phyloP scores from a whole-genome alignment of 2,329 filamentous ascomycete genomes.

The Arthroderma sp. region DNA sequence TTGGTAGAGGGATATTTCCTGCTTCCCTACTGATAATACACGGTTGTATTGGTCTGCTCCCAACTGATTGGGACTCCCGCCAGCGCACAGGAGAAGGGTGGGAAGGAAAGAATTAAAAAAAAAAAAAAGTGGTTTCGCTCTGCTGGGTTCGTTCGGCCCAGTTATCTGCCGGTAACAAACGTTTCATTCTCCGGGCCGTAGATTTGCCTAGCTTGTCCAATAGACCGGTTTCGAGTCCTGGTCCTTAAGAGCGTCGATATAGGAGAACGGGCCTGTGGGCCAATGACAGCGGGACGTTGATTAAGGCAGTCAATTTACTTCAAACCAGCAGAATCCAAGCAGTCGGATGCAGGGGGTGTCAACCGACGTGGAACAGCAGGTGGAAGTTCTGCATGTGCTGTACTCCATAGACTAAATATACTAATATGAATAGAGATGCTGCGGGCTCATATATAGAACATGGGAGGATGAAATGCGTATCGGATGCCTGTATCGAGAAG shows the following conservation, averaged over 20 bases:
- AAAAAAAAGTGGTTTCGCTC: background rate
- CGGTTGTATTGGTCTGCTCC: background rate
- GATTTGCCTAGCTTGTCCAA: constrained; percentile 3
- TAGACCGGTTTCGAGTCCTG: background rate
- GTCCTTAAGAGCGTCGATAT: background rate
- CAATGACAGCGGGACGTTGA: constrained; percentile 1
- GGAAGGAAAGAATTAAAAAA: background rate
- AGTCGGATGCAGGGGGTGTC: background rate
- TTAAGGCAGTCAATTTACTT: background rate
- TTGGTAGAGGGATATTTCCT: background rate
- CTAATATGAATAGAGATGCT: background rate
- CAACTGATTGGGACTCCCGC: background rate
- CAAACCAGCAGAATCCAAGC: background rate
- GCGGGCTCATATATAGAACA: background rate
- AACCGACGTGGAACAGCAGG: background rate
- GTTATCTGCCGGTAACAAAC: constrained; percentile 1
- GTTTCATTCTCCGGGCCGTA: constrained; percentile 5
- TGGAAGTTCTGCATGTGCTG: background rate
- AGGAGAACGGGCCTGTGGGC: background rate
- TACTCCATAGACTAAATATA: background rate
- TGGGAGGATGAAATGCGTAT: background rate
- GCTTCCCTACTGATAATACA: background rate
- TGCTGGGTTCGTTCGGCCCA: background rate
- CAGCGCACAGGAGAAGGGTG: background rate
- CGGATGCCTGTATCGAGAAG: background rate